A percentile compares a stretch with the other conserved stretches of the same genome.
These are phyloP conservation scores for Lactifluus volemus DNA, from an alignment of 768 basidiomycete genomes.

Conservation along the genomic window DNA sequence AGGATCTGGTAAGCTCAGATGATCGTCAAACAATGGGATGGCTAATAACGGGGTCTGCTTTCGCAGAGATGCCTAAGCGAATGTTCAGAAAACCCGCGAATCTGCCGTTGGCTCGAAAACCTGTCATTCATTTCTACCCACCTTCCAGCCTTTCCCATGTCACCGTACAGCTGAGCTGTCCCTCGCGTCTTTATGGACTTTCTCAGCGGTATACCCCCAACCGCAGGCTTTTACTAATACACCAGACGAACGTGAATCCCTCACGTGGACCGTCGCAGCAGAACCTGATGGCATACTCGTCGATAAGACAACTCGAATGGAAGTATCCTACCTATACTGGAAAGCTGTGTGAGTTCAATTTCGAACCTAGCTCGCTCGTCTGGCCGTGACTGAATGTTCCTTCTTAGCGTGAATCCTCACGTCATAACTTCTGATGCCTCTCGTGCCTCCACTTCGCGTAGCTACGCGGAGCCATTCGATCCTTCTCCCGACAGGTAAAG, in stretches of 20 bases:
- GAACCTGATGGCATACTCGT: constrained; percentile 2
- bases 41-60: no score
- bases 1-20: no score
- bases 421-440: not conserved
- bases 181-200: not conserved
- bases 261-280: not conserved
- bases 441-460: not conserved
- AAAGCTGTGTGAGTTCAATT: not conserved
- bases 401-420: not conserved
- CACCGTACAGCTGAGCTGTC: not conserved
- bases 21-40: no score
- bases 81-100: no score
- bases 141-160: constrained; percentile 1
- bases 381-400: not conserved
- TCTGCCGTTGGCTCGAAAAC: no score
- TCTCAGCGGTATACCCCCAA: constrained; percentile 4
- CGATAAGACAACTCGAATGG: not conserved
- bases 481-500: constrained; percentile 16
- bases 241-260: not conserved
- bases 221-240: not conserved
- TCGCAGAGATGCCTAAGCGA: no score
- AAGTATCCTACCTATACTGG: not conserved
- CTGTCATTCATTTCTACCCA: constrained; percentile 8
- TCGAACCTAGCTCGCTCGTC: constrained; percentile 1
- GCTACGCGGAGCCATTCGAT: not conserved